Conservation (phyloP, 2,329 filamentous ascomycete species). For the Xylariaceae sp. region DNA sequence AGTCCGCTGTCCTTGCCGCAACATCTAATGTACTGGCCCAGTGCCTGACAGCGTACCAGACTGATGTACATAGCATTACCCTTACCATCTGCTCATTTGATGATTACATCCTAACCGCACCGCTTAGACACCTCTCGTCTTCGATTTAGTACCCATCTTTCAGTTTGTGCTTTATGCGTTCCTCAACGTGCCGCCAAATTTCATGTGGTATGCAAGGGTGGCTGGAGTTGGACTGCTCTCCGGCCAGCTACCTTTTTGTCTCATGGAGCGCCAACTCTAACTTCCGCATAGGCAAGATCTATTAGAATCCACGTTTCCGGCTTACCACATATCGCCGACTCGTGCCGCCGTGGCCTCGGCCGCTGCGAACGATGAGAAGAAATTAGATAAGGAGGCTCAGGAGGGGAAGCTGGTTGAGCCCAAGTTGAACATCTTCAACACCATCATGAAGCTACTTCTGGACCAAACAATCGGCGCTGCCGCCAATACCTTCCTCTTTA, state of each 20-base stretch:
- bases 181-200: slow-evolving; percentile 80
- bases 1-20: slow-evolving; percentile 68
- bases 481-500: slow-evolving; percentile 65
- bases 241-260: not conserved
- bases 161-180: slow-evolving; percentile 79
- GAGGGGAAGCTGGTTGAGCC: slow-evolving; percentile 52
- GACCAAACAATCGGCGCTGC: slow-evolving; percentile 72
- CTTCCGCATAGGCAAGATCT: slow-evolving; percentile 68
- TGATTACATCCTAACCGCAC: slow-evolving; percentile 6
- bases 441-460: slow-evolving; percentile 68
- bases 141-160: slow-evolving; percentile 72
- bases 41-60: slow-evolving; percentile 66
- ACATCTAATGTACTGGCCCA: slow-evolving; percentile 78
- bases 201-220: slow-evolving; percentile 67
- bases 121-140: slow-evolving; percentile 60
- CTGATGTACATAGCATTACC: slow-evolving; percentile 53
- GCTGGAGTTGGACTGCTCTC: not conserved
- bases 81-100: not conserved
- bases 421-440: slow-evolving; percentile 67
- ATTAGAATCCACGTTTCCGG: slow-evolving; percentile 77
- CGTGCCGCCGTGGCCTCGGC: slow-evolving; percentile 48
- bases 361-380: slow-evolving; percentile 49
- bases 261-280: slow-evolving; percentile 22
- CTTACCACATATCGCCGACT: slow-evolving; percentile 56
- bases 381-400: slow-evolving; percentile 43